Conservation (phyloP, 306 rosid genomes). For the Cucumis melo region DNA sequence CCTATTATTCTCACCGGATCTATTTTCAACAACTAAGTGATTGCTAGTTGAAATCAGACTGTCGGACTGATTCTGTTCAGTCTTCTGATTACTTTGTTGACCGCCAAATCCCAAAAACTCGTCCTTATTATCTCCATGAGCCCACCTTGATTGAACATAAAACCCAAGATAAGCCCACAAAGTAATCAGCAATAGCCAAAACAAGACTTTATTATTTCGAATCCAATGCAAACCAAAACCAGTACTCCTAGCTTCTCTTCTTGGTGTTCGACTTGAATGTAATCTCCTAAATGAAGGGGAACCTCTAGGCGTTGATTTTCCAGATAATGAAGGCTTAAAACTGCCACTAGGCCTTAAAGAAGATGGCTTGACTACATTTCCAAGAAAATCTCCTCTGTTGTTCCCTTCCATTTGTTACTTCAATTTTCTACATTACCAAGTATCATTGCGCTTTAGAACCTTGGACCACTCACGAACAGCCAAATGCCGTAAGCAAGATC, state of each 20-base stretch:
- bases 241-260: slow-evolving; percentile 47
- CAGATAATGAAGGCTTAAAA: slow-evolving; percentile 47
- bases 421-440: slow-evolving; percentile 14
- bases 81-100: slow-evolving; percentile 18
- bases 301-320: slow-evolving; percentile 41
- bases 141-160: slow-evolving; percentile 81
- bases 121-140: slow-evolving; percentile 41
- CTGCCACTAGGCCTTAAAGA: slow-evolving; percentile 37
- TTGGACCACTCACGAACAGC: background rate
- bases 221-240: slow-evolving; percentile 31
- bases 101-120: slow-evolving; percentile 48
- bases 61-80: slow-evolving; percentile 23
- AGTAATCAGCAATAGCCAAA: slow-evolving; percentile 68
- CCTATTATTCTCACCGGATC: slow-evolving; percentile 13
- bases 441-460: background rate
- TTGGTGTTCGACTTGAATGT: slow-evolving; percentile 40
- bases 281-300: slow-evolving; percentile 55
- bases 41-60: slow-evolving; percentile 22
- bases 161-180: slow-evolving; percentile 89
- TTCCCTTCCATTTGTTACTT: slow-evolving; percentile 48
- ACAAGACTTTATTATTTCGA: slow-evolving; percentile 44
- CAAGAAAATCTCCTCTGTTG: slow-evolving; percentile 31
- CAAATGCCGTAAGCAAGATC: background rate
- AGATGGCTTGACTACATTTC: slow-evolving; percentile 21
- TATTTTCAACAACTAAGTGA: slow-evolving; percentile 22